Conservation (phyloP, 169 alveolate genomes). For the Plasmodium gonderi region DNA sequence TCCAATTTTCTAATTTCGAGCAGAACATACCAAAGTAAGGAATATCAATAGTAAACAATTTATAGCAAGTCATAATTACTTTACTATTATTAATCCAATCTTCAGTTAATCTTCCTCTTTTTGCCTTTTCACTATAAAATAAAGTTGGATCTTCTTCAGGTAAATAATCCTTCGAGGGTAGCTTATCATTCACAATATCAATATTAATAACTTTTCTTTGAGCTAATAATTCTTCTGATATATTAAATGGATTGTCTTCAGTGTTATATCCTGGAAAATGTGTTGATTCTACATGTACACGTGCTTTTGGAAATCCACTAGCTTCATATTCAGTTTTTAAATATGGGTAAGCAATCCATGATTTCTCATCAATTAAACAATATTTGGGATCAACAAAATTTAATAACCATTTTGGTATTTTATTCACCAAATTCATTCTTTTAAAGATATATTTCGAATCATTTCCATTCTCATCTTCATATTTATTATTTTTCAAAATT, state of each 20-base stretch:
- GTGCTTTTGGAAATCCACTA: constrained; percentile 77
- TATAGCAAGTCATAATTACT: constrained; percentile 80
- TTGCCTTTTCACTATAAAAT: constrained; percentile 68
- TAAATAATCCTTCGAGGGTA: constrained; percentile 20
- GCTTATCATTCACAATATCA: constrained; percentile 77
- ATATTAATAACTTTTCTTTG: constrained; percentile 60
- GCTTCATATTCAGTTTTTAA: constrained; percentile 38
- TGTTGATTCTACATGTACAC: constrained; percentile 37
- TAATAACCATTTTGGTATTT: constrained; percentile 80
- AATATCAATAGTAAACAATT: constrained; percentile 78
- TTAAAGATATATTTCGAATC: constrained; percentile 75
- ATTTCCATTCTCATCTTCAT: constrained; percentile 17
- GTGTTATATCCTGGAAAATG: constrained; percentile 21
- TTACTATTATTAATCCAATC: constrained; percentile 71
- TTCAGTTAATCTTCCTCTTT: constrained; percentile 50
- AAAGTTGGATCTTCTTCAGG: constrained; percentile 66
- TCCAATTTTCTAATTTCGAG: constrained; percentile 83
- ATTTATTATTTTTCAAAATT: constrained; percentile 56
- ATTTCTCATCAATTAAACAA: constrained; percentile 76
- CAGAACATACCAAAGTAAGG: constrained; percentile 87
- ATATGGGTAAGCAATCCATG: constrained; percentile 62
- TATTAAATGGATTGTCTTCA: constrained; percentile 54
- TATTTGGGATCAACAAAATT: constrained; percentile 76
- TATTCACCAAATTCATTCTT: constrained; percentile 70
- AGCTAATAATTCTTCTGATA: constrained; percentile 55